These are phyloP conservation scores for Agrocybe pediades DNA, from an alignment of 768 basidiomycete genomes.

Conservation along the genomic window DNA sequence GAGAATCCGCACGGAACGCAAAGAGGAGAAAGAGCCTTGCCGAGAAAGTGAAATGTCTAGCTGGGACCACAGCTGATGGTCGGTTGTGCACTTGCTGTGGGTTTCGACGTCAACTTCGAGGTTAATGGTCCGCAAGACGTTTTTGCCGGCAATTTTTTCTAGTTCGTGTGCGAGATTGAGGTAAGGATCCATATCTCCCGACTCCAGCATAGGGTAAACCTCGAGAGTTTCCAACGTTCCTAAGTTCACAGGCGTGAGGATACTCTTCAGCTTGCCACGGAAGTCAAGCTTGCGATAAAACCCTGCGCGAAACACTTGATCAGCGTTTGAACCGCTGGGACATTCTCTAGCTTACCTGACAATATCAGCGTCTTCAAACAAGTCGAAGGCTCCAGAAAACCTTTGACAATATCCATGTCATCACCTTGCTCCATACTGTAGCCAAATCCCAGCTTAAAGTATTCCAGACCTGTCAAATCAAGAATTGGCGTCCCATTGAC, in stretches of 20 bases:
- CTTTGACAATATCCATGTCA: not conserved
- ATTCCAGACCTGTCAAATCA: not conserved
- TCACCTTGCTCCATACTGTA: not conserved
- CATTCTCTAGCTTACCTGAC: not conserved
- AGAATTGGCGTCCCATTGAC: not conserved
- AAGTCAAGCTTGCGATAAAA: not conserved
- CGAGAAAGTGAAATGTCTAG: constrained; percentile 1
- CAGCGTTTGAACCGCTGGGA: not conserved
- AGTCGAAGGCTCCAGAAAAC: not conserved
- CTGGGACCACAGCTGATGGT: not conserved
- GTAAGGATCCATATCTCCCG: not conserved
- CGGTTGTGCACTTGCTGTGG: not conserved
- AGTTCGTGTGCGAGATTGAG: not conserved
- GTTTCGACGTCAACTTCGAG: not conserved
- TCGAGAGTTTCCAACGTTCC: not conserved
- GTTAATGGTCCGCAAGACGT: not conserved
- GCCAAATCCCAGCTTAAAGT: not conserved
- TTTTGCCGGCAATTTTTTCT: not conserved
- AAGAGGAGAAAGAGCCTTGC: not conserved
- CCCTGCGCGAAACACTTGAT: not conserved
- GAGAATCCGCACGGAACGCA: not conserved
- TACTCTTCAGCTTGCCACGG: not conserved
- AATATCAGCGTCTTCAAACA: not conserved
- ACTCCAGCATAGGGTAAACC: not conserved
- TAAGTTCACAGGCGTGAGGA: not conserved